phyloP scores from a whole-genome alignment of 768 basidiomycete species.

The Tylopilus cervinicoccineus region DNA sequence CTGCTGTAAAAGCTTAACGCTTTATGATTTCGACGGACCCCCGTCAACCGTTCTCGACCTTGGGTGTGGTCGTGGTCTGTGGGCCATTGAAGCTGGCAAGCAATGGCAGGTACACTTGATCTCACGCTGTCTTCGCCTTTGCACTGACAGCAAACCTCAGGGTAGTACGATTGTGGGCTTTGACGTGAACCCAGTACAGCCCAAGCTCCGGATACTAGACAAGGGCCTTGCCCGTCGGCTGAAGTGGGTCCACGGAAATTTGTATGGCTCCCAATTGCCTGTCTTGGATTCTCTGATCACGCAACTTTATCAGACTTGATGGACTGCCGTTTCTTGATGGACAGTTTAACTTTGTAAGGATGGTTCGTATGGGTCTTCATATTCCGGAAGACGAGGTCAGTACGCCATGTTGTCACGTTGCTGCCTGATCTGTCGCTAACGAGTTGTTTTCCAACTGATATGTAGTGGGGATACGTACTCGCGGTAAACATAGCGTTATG shows the following conservation, averaged over 20 bases:
- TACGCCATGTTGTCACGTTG: not conserved
- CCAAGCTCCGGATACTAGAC: constrained; percentile 36
- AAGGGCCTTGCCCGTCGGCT: constrained; percentile 46
- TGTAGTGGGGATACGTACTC: constrained; percentile 67
- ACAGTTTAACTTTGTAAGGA: constrained; percentile 64
- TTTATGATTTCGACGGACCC: constrained; percentile 48
- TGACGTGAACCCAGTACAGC: constrained; percentile 55
- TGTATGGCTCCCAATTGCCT: constrained; percentile 39
- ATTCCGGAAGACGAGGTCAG: constrained; percentile 70
- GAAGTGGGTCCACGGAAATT: constrained; percentile 64
- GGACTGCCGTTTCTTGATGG: constrained; percentile 54
- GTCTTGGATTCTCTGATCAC: constrained; percentile 8
- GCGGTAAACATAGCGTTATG: constrained; percentile 41
- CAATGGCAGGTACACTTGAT: constrained; percentile 53
- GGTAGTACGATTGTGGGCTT: constrained; percentile 54
- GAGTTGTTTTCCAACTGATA: constrained; percentile 10
- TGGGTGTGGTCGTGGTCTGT: constrained; percentile 68
- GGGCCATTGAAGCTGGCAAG: constrained; percentile 67
- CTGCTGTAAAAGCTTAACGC: constrained; percentile 47
- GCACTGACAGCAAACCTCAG: constrained; percentile 30
- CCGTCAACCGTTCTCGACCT: constrained; percentile 60
- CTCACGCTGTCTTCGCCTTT: not conserved
- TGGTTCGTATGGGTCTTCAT: constrained; percentile 59
- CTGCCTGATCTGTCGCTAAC: constrained; percentile 12
- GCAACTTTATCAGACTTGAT: constrained; percentile 46